phyloP scores from a whole-genome alignment of 305 asterid genomes.

The Fraxinus angustifolia region DNA sequence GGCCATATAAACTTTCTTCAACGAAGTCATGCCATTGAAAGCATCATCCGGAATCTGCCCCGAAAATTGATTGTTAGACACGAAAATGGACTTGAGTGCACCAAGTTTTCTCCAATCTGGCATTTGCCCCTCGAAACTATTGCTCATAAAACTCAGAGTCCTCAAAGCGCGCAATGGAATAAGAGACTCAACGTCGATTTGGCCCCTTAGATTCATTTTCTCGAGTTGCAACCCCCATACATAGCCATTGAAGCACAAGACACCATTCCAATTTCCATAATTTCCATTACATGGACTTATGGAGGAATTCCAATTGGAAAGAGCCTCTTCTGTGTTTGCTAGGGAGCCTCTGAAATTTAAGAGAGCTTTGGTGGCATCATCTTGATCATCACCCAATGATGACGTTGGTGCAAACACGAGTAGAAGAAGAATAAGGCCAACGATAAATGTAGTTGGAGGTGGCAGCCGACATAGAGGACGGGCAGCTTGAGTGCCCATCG shows the following conservation, averaged over 20 bases:
- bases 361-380: slow-evolving; percentile 30
- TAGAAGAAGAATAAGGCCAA: background rate
- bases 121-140: slow-evolving; percentile 63
- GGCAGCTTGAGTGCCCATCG: slow-evolving; percentile 7
- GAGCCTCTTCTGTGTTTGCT: slow-evolving; percentile 33
- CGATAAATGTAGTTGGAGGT: background rate
- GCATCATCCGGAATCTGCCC: slow-evolving; percentile 58
- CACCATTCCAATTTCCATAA: slow-evolving; percentile 56
- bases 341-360: slow-evolving; percentile 49
- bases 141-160: slow-evolving; percentile 68
- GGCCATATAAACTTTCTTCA: slow-evolving; percentile 69
- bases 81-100: slow-evolving; percentile 60
- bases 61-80: slow-evolving; percentile 62
- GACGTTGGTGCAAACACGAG: background rate
- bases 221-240: slow-evolving; percentile 77
- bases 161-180: slow-evolving; percentile 43
- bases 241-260: slow-evolving; percentile 52
- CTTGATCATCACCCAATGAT: background rate
- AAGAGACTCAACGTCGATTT: slow-evolving; percentile 59
- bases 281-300: slow-evolving; percentile 51
- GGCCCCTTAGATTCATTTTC: slow-evolving; percentile 59
- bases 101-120: slow-evolving; percentile 83
- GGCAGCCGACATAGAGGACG: background rate
- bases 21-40: slow-evolving; percentile 62
- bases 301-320: slow-evolving; percentile 56